Conservation (phyloP, 1,139 yeast species). For the Protomyces inundatus region DNA sequence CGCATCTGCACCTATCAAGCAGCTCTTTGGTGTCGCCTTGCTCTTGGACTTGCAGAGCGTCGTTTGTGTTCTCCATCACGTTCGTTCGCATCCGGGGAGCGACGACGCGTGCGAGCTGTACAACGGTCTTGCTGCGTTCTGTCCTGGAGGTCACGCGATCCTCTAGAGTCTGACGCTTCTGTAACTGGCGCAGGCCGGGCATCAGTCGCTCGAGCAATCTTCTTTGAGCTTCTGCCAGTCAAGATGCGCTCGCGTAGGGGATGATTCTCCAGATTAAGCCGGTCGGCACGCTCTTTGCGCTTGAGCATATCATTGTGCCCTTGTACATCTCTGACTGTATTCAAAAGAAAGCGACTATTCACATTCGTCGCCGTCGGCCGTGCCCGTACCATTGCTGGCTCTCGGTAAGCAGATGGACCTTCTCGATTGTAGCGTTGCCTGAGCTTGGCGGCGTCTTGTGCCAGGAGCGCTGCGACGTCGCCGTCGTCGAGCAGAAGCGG, state of each 20-base stretch:
- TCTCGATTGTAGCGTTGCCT: not conserved
- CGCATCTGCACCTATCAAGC: too few relatives aligned
- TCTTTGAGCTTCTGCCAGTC: too few relatives aligned
- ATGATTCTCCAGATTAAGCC: constrained; percentile 8
- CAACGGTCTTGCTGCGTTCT: too few relatives aligned
- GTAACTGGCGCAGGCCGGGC: too few relatives aligned
- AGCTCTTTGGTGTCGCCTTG: too few relatives aligned
- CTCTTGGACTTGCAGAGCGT: too few relatives aligned
- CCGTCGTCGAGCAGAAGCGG: constrained; percentile 18
- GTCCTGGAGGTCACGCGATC: too few relatives aligned
- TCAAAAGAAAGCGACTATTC: constrained; percentile 8
- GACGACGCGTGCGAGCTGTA: too few relatives aligned
- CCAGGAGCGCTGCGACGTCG: not conserved
- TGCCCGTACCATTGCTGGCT: not conserved
- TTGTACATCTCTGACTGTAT: constrained; percentile 3
- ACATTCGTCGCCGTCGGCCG: not conserved
- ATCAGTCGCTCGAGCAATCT: too few relatives aligned
- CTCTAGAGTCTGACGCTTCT: too few relatives aligned
- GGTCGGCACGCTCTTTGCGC: constrained; percentile 6
- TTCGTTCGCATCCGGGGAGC: too few relatives aligned
- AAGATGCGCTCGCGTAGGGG: not conserved
- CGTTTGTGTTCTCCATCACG: too few relatives aligned
- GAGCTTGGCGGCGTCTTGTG: constrained; percentile 9
- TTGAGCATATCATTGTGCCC: constrained; percentile 10
- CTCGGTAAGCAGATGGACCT: not conserved